phyloP scores from a whole-genome alignment of 768 basidiomycete genomes.

The Lepiota venenata region DNA sequence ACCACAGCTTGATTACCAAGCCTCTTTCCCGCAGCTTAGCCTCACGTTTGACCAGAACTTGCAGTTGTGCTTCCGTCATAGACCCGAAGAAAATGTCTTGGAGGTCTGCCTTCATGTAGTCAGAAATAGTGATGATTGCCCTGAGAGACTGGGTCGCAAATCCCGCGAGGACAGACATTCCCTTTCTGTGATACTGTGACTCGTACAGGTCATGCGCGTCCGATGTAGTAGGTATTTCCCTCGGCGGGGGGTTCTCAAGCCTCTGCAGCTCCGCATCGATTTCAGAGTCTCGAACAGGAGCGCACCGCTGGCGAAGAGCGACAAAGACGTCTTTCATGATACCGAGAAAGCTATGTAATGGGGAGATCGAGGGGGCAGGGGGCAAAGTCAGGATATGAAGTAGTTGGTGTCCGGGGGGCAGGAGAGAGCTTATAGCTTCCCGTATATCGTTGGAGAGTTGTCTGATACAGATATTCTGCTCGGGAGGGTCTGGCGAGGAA shows the following conservation, averaged over 20 bases:
- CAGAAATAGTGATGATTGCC: conserved; percentile 47
- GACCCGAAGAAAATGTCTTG: conserved; percentile 60
- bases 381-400: conserved; percentile 53
- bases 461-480: conserved; percentile 58
- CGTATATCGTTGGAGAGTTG: conserved; percentile 52
- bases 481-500: conserved; percentile 53
- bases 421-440: conserved; percentile 48
- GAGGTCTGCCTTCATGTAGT: conserved; percentile 68
- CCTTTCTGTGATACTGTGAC: background rate
- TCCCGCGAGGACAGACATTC: conserved; percentile 35
- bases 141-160: conserved; percentile 46
- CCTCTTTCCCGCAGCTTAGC: conserved; percentile 54
- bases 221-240: background rate
- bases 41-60: conserved; percentile 43
- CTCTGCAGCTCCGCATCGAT: conserved; percentile 40
- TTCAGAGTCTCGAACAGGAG: conserved; percentile 57
- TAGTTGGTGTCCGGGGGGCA: conserved; percentile 51
- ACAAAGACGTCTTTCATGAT: conserved; percentile 52
- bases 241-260: conserved; percentile 10
- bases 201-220: background rate
- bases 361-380: conserved; percentile 64
- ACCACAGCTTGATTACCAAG: conserved; percentile 51
- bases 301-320: conserved; percentile 58
- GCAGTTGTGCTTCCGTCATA: conserved; percentile 64
- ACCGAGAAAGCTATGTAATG: conserved; percentile 52